Percentiles rank a stretch among this genome's conserved stretches.
Conservation (phyloP, 2,329 filamentous ascomycete genomes). For the Trichoderma hamatum region DNA sequence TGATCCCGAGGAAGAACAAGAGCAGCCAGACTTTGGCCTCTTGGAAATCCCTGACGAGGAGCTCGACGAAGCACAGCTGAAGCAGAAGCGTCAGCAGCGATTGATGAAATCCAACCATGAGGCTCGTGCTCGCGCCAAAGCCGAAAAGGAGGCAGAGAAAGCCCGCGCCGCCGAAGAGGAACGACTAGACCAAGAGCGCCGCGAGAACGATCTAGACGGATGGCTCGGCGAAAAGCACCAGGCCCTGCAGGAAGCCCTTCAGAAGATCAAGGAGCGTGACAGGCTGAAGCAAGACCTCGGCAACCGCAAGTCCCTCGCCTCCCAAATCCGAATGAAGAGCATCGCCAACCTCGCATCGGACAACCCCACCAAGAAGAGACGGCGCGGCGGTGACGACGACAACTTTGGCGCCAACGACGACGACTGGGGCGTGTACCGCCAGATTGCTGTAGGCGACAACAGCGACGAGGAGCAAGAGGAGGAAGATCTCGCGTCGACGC, state of each 20-base stretch:
- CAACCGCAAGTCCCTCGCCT: conserved; percentile 94
- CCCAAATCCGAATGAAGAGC: conserved; percentile 97
- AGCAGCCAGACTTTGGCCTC: conserved; percentile 82
- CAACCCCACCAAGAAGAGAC: conserved; percentile 78
- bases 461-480: conserved; percentile 92
- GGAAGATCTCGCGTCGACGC: conserved; percentile 73
- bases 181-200: conserved; percentile 77
- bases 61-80: conserved; percentile 86
- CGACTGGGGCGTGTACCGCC: conserved; percentile 96
- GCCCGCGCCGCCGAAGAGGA: conserved; percentile 82
- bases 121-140: conserved; percentile 88
- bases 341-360: conserved; percentile 96
- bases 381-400: conserved; percentile 88
- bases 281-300: conserved; percentile 91
- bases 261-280: conserved; percentile 91
- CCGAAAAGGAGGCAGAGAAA: conserved; percentile 92
- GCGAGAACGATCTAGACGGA: conserved; percentile 79
- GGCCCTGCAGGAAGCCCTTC: conserved; percentile 69
- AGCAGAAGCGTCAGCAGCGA: conserved; percentile 89
- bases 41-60: conserved; percentile 89
- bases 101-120: conserved; percentile 95
- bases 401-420: conserved; percentile 96
- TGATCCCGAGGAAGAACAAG: conserved; percentile 76
- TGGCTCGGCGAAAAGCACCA: conserved; percentile 85
- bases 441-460: conserved; percentile 79